phyloP scores from a whole-genome alignment of 306 rosid species.

The Sechiopsis laciniata region DNA sequence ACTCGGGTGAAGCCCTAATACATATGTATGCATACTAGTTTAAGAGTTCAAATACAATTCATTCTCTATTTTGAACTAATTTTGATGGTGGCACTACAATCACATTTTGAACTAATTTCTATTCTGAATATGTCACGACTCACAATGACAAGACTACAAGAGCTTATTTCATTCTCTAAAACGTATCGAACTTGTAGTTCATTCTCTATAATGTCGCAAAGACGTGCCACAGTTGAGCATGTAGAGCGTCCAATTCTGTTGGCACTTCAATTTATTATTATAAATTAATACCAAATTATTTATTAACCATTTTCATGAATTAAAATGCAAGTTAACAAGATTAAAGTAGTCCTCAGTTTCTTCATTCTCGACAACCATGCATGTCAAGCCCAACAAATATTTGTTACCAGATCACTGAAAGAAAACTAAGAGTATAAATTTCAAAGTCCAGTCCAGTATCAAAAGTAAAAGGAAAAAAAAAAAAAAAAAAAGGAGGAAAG shows the following conservation, averaged over 20 bases:
- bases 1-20: not conserved
- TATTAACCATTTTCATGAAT: not conserved
- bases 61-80: not conserved
- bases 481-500: too few species aligned
- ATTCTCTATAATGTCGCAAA: not conserved
- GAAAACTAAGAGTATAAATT: not conserved
- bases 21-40: not conserved
- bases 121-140: not conserved
- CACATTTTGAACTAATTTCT: not conserved
- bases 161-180: not conserved
- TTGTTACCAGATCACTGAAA: not conserved
- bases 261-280: not conserved
- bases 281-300: not conserved
- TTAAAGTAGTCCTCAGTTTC: not conserved
- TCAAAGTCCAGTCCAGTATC: not conserved
- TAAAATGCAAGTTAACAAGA: conserved; percentile 3
- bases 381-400: not conserved
- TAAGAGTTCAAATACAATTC: too few species aligned
- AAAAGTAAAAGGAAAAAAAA: too few species aligned
- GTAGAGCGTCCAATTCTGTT: not conserved
- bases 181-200: not conserved
- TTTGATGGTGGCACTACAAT: too few species aligned
- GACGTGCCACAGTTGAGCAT: not conserved
- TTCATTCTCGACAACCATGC: not conserved
- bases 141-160: not conserved